Base-by-base conservation (phyloP, 108 stramenopile genomes). In the Chaetoceros muelleri region DNA sequence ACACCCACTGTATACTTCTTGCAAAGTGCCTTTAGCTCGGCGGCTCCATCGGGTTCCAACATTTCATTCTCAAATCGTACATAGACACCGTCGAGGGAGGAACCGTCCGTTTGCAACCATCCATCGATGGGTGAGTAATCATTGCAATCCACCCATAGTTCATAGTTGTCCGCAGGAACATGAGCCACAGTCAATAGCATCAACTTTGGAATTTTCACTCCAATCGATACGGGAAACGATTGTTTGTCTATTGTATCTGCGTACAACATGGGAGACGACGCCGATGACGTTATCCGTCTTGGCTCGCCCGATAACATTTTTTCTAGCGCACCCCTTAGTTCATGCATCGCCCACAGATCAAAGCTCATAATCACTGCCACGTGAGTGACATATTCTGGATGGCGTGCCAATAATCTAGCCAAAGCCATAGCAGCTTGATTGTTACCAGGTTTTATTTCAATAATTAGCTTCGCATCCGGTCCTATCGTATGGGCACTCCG, bases 361-460 rank as follows among this genome's bases (percentile, higher is more conserved):
- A 87, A 87, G 20, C 72, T 74, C 85, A 83, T 87, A 23, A 87
- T 60, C 30, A 76, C 75, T 31, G 77, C 81, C 30, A 77, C 75
- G 28, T 62, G 63, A 18, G 64, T 57, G 0, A 78, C 67, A 28
- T 82, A 61, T 52, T 83, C 74, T 22, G 79, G 81, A 63, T 87
- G 80, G 8, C 64, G 70, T 25, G 66, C 61, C 47, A 87, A 70
- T 50, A 87, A 47, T 16, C 77, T 55, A 7, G 80, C 75, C 50
- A 87, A 53, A 7, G 85, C 85, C 24, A 58, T 69, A 13, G 77
- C 80, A 3, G 85, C 81, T 48, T 64, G 69, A 44, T 69, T 61
- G 46, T 86, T 86, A 40, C 85, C 85, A 2, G 85, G 81, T 66
- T 86, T 85, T 24, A 86, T 79, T 65, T 87, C 85, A 50, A 87